These are phyloP conservation scores for Magnaporthales sp. DNA, from an alignment of 2,329 filamentous ascomycete species.

Conservation along the genomic window DNA sequence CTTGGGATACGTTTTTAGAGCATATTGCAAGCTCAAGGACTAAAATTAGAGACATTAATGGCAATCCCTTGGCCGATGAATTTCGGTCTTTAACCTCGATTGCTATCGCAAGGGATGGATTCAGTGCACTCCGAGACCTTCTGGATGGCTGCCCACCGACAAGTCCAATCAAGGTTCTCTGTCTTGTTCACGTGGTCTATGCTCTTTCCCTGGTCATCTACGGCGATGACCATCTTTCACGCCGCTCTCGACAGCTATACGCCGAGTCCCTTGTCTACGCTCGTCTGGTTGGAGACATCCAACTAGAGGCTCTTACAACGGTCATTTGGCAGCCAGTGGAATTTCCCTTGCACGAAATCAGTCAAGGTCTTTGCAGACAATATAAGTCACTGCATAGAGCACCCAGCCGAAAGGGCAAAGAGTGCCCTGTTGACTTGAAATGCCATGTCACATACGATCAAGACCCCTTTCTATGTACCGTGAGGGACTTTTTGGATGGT, in stretches of 20 bases:
- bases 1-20: slow-evolving; percentile 35
- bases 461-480: slow-evolving; percentile 32
- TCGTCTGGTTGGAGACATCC: slow-evolving; percentile 27
- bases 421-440: slow-evolving; percentile 11
- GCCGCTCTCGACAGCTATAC: slow-evolving; percentile 32
- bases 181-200: slow-evolving; percentile 43
- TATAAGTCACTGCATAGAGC: slow-evolving; percentile 12
- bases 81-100: slow-evolving; percentile 29
- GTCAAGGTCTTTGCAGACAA: slow-evolving; percentile 17
- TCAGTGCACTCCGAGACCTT: slow-evolving; percentile 29
- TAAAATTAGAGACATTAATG: slow-evolving; percentile 29
- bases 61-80: slow-evolving; percentile 32
- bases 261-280: slow-evolving; percentile 36
- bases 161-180: slow-evolving; percentile 35
- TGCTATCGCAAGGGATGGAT: slow-evolving; percentile 30
- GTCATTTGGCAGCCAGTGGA: slow-evolving; percentile 39
- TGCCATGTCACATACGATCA: slow-evolving; percentile 5
- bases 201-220: slow-evolving; percentile 38
- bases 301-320: slow-evolving; percentile 26
- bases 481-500: slow-evolving; percentile 44
- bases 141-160: slow-evolving; percentile 27
- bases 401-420: slow-evolving; percentile 32
- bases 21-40: slow-evolving; percentile 35
- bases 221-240: slow-evolving; percentile 25
- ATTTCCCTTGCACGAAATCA: slow-evolving; percentile 20